A percentile compares a stretch with the other conserved stretches of the same genome.
Conservation (phyloP, 495 filamentous ascomycete genomes). For the Aspergillus sparsus region DNA sequence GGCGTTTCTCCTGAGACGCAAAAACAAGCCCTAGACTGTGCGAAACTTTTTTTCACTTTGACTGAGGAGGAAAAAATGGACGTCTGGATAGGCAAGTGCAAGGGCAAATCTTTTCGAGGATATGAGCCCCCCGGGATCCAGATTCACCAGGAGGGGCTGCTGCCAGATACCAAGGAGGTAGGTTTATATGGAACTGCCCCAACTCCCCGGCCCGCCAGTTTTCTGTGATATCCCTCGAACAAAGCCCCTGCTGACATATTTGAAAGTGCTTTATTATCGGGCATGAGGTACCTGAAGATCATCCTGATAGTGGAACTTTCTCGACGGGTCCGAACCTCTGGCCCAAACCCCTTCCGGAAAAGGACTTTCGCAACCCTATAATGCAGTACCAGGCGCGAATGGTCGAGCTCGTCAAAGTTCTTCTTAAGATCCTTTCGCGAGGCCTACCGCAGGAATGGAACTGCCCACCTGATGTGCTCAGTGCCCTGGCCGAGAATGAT, state of each 20-base stretch:
- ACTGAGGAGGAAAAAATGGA: conserved; percentile 16
- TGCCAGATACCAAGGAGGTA: conserved; percentile 24
- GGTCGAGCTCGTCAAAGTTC: conserved; percentile 13
- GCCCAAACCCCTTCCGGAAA: conserved; percentile 38
- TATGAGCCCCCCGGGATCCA: conserved; percentile 19
- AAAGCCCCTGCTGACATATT: background rate
- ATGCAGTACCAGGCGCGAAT: conserved; percentile 39
- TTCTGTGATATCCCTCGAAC: too few relatives aligned
- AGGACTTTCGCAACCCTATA: conserved; percentile 38
- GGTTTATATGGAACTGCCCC: background rate
- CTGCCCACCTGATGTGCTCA: conserved; percentile 12
- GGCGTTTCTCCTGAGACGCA: conserved; percentile 12
- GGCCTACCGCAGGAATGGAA: conserved; percentile 15
- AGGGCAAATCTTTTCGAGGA: conserved; percentile 16
- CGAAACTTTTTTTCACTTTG: conserved; percentile 16
- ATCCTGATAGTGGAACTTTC: conserved; percentile 25
- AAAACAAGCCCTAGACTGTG: conserved; percentile 14
- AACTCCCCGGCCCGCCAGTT: too few relatives aligned
- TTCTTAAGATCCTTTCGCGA: conserved; percentile 12
- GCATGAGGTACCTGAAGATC: conserved; percentile 32
- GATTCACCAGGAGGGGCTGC: conserved; percentile 12
- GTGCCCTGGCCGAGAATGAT: conserved; percentile 5
- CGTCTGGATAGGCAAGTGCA: conserved; percentile 18
- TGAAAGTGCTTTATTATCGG: conserved; percentile 26
- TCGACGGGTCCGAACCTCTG: conserved; percentile 44